Percentiles rank a stretch among this genome's conserved stretches.
Evolutionary conservation across 495 filamentous ascomycete species (phyloP).

Genomic region (Aspergillus biplanus): DNA sequence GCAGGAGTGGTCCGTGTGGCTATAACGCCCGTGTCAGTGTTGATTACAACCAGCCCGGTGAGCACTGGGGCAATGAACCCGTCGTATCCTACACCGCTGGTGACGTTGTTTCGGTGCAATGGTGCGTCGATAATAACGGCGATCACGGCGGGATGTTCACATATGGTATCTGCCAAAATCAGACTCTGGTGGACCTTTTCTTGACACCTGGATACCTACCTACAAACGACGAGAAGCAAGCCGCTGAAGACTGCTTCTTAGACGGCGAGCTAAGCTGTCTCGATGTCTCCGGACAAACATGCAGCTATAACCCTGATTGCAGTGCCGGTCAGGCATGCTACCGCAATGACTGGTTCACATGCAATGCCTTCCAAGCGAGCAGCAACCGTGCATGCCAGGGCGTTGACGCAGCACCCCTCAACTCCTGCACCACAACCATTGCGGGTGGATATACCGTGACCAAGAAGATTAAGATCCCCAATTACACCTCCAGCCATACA

Average conservation of each 20-base stretch:
- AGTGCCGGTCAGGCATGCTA: conserved; percentile 47
- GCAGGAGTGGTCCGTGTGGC: conserved; percentile 57
- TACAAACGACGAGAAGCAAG: conserved; percentile 57
- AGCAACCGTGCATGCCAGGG: conserved; percentile 44
- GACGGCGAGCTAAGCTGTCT: conserved; percentile 52
- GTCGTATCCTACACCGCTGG: conserved; percentile 52
- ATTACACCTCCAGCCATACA: conserved; percentile 51
- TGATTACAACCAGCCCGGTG: conserved; percentile 57
- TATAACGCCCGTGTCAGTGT: conserved; percentile 59
- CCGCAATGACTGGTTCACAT: conserved; percentile 62
- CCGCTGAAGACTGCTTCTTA: conserved; percentile 58
- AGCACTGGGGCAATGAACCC: conserved; percentile 48
- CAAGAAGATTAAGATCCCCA: conserved; percentile 58
- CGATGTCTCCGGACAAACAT: conserved; percentile 55
- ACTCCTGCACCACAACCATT: conserved; percentile 55
- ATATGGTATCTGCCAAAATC: conserved; percentile 59
- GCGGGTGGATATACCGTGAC: conserved; percentile 58
- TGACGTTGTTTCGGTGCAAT: conserved; percentile 54
- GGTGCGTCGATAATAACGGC: conserved; percentile 63
- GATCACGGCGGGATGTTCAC: conserved; percentile 64
- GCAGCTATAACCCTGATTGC: conserved; percentile 58
- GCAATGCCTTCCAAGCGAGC: conserved; percentile 45
- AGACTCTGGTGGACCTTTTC: conserved; percentile 55
- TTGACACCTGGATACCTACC: conserved; percentile 52
- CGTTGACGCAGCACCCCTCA: conserved; percentile 49